Conservation (phyloP, 257 asterid genomes). For the Hygrophila difformis region DNA sequence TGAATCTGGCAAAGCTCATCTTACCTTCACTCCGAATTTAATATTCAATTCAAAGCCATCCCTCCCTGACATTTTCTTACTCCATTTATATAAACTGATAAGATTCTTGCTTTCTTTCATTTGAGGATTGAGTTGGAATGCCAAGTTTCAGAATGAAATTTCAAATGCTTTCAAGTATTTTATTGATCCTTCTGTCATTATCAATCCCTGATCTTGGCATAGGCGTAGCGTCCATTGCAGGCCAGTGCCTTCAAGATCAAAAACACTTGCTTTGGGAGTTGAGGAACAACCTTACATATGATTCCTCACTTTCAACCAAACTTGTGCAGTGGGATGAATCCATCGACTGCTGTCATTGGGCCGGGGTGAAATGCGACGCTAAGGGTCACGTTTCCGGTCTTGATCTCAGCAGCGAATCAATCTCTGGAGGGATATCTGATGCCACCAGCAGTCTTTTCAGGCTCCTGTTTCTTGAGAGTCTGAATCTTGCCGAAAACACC, state of each 20-base stretch:
- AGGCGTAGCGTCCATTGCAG: slow-evolving; percentile 16
- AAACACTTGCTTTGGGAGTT: slow-evolving; percentile 34
- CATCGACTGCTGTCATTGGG: slow-evolving; percentile 44
- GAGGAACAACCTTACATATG: slow-evolving; percentile 32
- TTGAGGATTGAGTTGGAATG: no score
- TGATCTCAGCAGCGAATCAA: slow-evolving; percentile 40
- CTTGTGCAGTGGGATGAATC: slow-evolving; percentile 37
- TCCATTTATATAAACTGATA: no score
- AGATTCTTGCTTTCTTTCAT: no score
- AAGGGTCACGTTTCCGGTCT: slow-evolving; percentile 32
- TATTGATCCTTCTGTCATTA: slow-evolving; percentile 12
- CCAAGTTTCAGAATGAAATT: slow-evolving; percentile 17
- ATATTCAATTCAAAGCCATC: no score
- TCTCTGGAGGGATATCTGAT: slow-evolving; percentile 25
- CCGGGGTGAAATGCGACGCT: slow-evolving; percentile 38
- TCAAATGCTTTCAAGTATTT: slow-evolving; percentile 7
- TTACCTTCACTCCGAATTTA: no score
- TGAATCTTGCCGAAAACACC: slow-evolving; percentile 31
- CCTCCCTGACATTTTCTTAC: no score
- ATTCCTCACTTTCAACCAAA: slow-evolving; percentile 43
- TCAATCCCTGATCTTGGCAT: slow-evolving; percentile 9
- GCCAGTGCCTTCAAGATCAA: slow-evolving; percentile 30
- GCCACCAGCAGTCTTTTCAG: slow-evolving; percentile 20
- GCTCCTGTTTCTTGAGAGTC: slow-evolving; percentile 26
- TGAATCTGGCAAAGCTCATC: no score